Evolutionary conservation across 1,284 basidiomycete genomes (phyloP).

Genomic region (Marasmius fiardii): DNA sequence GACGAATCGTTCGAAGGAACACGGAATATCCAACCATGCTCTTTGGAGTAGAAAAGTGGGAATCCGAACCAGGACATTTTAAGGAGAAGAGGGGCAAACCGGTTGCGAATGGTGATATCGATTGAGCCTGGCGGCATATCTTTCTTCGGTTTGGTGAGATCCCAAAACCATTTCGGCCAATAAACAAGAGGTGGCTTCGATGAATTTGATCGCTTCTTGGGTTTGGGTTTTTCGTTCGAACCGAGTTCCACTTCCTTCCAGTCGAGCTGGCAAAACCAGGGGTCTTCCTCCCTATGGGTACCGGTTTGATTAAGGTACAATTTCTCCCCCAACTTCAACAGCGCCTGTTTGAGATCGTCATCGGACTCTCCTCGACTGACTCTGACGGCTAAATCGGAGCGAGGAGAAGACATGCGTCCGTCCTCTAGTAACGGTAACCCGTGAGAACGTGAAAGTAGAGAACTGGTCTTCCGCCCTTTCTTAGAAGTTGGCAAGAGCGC

Average conservation of each 20-base stretch:
- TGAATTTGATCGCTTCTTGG: conserved; percentile 17
- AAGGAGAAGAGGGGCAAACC: conserved; percentile 83
- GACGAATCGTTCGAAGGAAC: conserved; percentile 39
- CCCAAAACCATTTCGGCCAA: conserved; percentile 98
- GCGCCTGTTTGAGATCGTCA: conserved; percentile 13
- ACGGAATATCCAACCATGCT: conserved; percentile 92
- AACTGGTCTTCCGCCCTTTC: conserved; percentile 22
- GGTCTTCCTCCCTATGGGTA: conserved; percentile 24
- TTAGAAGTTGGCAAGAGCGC: conserved; percentile 25
- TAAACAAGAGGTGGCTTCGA: conserved; percentile 43
- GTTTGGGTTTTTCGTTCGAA: conserved; percentile 19
- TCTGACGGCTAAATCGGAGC: conserved; percentile 27
- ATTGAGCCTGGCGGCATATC: conserved; percentile 63
- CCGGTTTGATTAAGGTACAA: conserved; percentile 11
- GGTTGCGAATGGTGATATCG: conserved; percentile 85
- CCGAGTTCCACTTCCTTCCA: conserved; percentile 34
- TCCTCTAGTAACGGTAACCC: conserved; percentile 26
- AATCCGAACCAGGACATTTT: conserved; percentile 86
- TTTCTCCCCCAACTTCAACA: conserved; percentile 25
- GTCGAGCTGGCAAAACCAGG: conserved; percentile 55
- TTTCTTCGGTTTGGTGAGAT: conserved; percentile 73
- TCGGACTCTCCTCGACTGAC: conserved; percentile 25
- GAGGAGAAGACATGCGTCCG: conserved; percentile 25
- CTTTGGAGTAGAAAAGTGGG: conserved; percentile 83
- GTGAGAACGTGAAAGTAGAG: conserved; percentile 29